Conservation (phyloP, 75 land plant species). For the Isoetes taiwanensis region DNA sequence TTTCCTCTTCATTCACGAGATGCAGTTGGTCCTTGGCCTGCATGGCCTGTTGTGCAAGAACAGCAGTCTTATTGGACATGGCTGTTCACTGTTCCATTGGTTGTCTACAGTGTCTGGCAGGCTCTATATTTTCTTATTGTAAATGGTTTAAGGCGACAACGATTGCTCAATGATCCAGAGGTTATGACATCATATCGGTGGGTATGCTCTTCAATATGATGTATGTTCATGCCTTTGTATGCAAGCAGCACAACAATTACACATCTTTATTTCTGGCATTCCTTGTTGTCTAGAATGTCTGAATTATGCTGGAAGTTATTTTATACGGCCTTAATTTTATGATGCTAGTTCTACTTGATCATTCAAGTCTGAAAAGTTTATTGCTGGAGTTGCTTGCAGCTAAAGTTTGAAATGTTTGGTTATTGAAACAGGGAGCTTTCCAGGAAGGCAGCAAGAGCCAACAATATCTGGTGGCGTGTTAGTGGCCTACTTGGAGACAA, state of each 20-base stretch:
- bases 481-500: constrained; percentile 86
- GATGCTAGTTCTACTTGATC: too few species aligned
- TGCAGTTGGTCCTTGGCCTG: constrained; percentile 37
- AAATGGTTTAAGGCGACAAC: constrained; percentile 65
- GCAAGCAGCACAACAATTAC: too few species aligned
- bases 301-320: too few species aligned
- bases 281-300: too few species aligned
- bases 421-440: constrained; percentile 67
- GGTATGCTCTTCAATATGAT: neutral
- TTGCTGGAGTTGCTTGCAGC: too few species aligned
- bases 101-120: constrained; percentile 86
- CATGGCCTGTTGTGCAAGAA: constrained; percentile 76
- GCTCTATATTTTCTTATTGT: constrained; percentile 75
- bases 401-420: neutral
- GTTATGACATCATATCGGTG: constrained; percentile 97
- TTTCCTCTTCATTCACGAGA: constrained; percentile 49
- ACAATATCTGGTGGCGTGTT: constrained; percentile 85
- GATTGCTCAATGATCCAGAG: constrained; percentile 83
- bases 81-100: constrained; percentile 76
- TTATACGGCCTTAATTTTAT: too few species aligned
- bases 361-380: too few species aligned
- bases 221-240: too few species aligned
- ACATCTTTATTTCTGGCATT: too few species aligned
- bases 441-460: constrained; percentile 84
- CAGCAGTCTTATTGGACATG: constrained; percentile 52